A percentile compares a stretch with the other conserved stretches of the same genome.
Conservation (phyloP, 768 basidiomycete genomes). For the Pleurotus pulmonarius region DNA sequence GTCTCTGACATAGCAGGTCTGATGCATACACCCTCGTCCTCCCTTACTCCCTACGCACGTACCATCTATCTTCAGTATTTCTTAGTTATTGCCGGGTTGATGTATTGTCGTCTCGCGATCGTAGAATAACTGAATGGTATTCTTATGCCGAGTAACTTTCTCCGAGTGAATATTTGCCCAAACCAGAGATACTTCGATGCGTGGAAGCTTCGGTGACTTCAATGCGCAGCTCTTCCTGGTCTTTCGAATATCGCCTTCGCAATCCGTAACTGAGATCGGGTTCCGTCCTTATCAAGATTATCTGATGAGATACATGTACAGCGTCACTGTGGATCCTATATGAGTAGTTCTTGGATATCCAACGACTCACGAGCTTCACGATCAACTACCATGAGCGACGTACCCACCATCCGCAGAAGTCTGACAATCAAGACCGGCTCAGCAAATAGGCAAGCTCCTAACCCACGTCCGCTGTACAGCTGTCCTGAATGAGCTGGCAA, state of each 20-base stretch:
- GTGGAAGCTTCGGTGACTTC: too few relatives aligned
- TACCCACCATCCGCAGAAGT: slow-evolving; percentile 51
- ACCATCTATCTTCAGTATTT: neutral
- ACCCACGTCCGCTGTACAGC: too few relatives aligned
- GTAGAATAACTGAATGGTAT: slow-evolving; percentile 1
- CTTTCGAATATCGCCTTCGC: too few relatives aligned
- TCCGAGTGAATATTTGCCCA: neutral
- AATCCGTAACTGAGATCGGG: too few relatives aligned
- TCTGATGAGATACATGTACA: too few relatives aligned
- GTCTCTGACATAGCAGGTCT: slow-evolving; percentile 4
- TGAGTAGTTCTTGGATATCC: neutral
- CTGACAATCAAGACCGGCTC: slow-evolving; percentile 75
- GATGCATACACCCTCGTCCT: neutral
- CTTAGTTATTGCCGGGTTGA: slow-evolving; percentile 4
- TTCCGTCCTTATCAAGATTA: too few relatives aligned
- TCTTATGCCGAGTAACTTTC: neutral
- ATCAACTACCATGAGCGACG: slow-evolving; percentile 40
- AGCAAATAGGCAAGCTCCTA: slow-evolving; percentile 37
- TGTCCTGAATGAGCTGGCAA: too few relatives aligned
- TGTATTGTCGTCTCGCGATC: slow-evolving; percentile 6
- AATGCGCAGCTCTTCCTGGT: too few relatives aligned
- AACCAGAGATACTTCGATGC: too few relatives aligned
- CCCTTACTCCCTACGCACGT: neutral
- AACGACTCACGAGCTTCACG: neutral
- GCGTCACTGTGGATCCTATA: too few relatives aligned